phyloP scores from a whole-genome alignment of 441 rosid genomes.

The Erodium trifolium region DNA sequence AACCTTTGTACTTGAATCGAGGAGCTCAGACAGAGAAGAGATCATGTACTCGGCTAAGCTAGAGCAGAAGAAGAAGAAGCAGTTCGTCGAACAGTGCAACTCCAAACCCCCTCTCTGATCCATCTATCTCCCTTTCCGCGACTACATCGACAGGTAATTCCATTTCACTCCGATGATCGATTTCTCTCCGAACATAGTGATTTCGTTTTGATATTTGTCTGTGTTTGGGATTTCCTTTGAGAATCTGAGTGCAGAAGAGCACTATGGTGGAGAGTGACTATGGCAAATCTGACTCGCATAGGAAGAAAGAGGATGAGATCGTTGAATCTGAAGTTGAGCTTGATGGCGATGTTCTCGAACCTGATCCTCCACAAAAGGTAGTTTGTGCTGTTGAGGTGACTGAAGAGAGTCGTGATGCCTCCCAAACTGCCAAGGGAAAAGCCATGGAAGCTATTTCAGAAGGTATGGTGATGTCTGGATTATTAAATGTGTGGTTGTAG shows the following conservation, averaged over 20 bases:
- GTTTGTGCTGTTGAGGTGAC: slow-evolving; percentile 52
- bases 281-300: too few species aligned
- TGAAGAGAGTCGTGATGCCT: slow-evolving; percentile 75
- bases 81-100: slow-evolving; percentile 66
- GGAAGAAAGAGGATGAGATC: slow-evolving; percentile 71
- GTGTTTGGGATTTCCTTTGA: too few species aligned
- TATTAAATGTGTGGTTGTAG: not conserved
- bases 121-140: slow-evolving; percentile 88
- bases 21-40: too few species aligned
- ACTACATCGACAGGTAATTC: slow-evolving; percentile 76
- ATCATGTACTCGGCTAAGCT: slow-evolving; percentile 77
- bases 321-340: slow-evolving; percentile 86
- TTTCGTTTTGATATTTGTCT: not conserved
- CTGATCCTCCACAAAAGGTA: slow-evolving; percentile 95
- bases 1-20: too few species aligned
- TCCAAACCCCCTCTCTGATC: slow-evolving; percentile 72
- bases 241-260: slow-evolving; percentile 38
- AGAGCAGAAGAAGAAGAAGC: slow-evolving; percentile 49
- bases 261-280: slow-evolving; percentile 54
- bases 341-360: slow-evolving; percentile 77
- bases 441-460: slow-evolving; percentile 79
- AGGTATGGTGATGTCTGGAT: slow-evolving; percentile 28
- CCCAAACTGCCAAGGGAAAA: slow-evolving; percentile 76
- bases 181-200: too few species aligned
- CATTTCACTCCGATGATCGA: too few species aligned